Evolutionary conservation across 1,139 yeast species (phyloP), one percentile per base, ranked within the genome.

Genomic region (Saccharomyces hybrid): DNA sequence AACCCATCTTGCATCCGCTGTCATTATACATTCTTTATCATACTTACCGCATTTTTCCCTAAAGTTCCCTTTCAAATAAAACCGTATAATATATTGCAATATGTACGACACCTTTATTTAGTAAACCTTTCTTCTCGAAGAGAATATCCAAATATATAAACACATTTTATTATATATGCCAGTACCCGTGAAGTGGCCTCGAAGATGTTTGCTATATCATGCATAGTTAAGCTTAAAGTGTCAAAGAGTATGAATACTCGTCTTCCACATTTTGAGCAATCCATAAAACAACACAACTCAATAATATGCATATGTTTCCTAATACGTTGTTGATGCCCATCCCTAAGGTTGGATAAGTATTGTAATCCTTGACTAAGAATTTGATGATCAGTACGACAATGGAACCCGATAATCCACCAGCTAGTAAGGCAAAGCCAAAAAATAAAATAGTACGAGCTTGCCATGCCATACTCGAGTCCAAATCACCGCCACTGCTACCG

Each of bases 321-420:
- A 87, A 79, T 50, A 93, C 90, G 69, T 93, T 93, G 57, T 89
- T 84, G 27, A 90, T 81, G n/a, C 99, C 99, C 96, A 93, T 91
- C 5, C 95, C 93, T 55, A 91, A 78, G 1, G 97, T 90, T 46
- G 98, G 97, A 77, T 85, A 84, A 38, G 79, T 73, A 27, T 78
- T 75, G 69, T 81, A 88, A 61, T 86, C 86, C 59, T 89, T 88
- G 64, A 89, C 76, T 57, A 91, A 72, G 69, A 88, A 93, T 70
- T 93, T 88, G 64, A 93, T 76, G 49, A 91, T 87, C 60, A 93
- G 77, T 16, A 93, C 93, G 69, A 90, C 90, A 62, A 93, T 81
- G 6, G 95, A 84, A 1, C 98, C 98, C 23, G 97, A 90, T 60
- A 93, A 76, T 1, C 99, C 99, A 52, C 97, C 95, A 0, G 98